Evolutionary conservation across 306 rosid genomes (phyloP).

Genomic region (Pyrus bretschneideri): DNA sequence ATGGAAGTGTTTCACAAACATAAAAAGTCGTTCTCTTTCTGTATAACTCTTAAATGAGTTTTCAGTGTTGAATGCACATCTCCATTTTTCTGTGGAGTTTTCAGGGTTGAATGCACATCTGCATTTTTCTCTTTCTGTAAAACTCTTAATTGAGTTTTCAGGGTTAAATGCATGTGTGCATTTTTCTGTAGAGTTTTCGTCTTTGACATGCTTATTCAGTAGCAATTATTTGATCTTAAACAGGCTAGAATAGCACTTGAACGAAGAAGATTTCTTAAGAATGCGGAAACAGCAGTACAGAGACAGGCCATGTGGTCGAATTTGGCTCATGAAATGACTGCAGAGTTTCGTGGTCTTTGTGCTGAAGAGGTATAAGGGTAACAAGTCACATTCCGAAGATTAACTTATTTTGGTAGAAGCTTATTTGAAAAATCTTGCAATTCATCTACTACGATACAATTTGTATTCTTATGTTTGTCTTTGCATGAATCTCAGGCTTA

Average conservation of each 20-base stretch:
- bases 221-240: slow-evolving; percentile 23
- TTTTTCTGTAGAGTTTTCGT: background rate
- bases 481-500: slow-evolving; percentile 62
- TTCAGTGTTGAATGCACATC: background rate
- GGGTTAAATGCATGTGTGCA: background rate
- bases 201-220: background rate
- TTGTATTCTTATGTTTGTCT: slow-evolving; percentile 6
- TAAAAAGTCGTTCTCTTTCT: background rate
- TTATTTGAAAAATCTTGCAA: background rate
- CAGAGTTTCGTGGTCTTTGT: slow-evolving; percentile 95
- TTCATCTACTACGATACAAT: background rate
- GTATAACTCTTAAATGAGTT: background rate
- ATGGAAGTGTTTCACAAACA: background rate
- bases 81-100: background rate
- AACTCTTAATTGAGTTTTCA: background rate
- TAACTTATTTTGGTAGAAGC: background rate
- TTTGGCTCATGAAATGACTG: slow-evolving; percentile 98
- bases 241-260: slow-evolving; percentile 98
- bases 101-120: too few species aligned
- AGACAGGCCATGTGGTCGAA: slow-evolving; percentile 96
- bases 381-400: slow-evolving; percentile 10
- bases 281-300: slow-evolving; percentile 92
- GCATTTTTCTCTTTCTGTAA: background rate
- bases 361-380: slow-evolving; percentile 84
- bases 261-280: slow-evolving; percentile 85